Evolutionary conservation across 306 rosid species (phyloP).

Genomic region (Citrullus amarus): DNA sequence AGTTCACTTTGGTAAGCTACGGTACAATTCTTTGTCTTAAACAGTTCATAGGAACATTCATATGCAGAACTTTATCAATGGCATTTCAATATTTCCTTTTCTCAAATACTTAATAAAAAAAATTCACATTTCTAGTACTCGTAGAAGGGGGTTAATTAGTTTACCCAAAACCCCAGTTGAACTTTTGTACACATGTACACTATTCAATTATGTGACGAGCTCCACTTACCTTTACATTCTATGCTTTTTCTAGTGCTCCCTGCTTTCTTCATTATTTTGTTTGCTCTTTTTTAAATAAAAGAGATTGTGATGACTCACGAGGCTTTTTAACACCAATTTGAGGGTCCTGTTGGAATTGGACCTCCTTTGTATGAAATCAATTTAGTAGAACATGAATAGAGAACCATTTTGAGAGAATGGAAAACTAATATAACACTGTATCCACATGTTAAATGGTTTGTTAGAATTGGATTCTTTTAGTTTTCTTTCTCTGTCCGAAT

Average conservation of each 20-base stretch:
- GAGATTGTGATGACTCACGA: neutral
- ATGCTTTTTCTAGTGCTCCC: neutral
- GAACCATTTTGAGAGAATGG: neutral
- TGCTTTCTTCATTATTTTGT: neutral
- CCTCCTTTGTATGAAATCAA: neutral
- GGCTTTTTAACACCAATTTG: neutral
- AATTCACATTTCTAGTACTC: neutral
- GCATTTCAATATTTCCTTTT: neutral
- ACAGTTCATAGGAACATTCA: neutral
- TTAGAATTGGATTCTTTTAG: neutral
- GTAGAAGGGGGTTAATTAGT: neutral
- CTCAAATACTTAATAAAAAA: neutral
- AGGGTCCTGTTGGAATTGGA: neutral
- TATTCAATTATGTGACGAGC: neutral
- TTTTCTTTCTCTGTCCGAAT: neutral
- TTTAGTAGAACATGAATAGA: neutral
- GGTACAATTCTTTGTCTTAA: neutral
- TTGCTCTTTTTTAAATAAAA: neutral
- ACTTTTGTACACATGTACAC: neutral
- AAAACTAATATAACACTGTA: neutral
- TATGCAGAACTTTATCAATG: neutral
- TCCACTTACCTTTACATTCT: neutral
- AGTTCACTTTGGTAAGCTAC: neutral
- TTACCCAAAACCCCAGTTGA: neutral
- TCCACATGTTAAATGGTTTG: neutral